Conservation (phyloP, 129 eudicot genomes). For the Deinandra increscens region DNA sequence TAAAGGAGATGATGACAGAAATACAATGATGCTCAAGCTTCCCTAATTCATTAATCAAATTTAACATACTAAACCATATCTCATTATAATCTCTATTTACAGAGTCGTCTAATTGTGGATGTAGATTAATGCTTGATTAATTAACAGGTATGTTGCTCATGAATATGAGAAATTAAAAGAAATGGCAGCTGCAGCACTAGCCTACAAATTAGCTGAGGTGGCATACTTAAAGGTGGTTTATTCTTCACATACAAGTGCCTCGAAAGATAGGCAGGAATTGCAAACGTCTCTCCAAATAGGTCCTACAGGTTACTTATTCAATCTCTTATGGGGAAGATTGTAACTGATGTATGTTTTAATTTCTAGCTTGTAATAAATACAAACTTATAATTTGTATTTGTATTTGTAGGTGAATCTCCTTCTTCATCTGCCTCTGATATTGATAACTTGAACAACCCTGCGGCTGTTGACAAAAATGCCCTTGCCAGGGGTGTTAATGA, state of each 20-base stretch:
- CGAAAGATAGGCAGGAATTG: constrained; percentile 78
- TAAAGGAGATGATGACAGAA: constrained; percentile 1
- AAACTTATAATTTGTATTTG: background rate
- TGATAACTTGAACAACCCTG: constrained; percentile 83
- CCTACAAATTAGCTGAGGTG: constrained; percentile 90
- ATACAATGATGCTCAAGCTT: background rate
- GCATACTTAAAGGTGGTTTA: constrained; percentile 86
- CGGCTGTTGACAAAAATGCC: constrained; percentile 60
- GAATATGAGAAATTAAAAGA: constrained; percentile 86
- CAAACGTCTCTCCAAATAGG: constrained; percentile 73
- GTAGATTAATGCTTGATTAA: background rate
- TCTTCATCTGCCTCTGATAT: constrained; percentile 98
- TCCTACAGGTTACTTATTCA: constrained; percentile 61
- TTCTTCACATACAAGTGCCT: constrained; percentile 68
- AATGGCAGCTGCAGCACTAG: constrained; percentile 95
- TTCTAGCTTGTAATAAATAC: background rate
- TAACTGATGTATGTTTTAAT: background rate
- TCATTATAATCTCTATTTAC: background rate
- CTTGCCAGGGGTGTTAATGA: constrained; percentile 56
- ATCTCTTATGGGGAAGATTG: background rate
- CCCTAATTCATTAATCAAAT: background rate
- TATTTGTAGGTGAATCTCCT: constrained; percentile 78
- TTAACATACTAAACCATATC: background rate
- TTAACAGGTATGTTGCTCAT: constrained; percentile 86
- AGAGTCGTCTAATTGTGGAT: background rate